A percentile compares a stretch with the other conserved stretches of the same genome.
phyloP scores from a whole-genome alignment of 2,329 filamentous ascomycete genomes.

The Aspergillus sp. region DNA sequence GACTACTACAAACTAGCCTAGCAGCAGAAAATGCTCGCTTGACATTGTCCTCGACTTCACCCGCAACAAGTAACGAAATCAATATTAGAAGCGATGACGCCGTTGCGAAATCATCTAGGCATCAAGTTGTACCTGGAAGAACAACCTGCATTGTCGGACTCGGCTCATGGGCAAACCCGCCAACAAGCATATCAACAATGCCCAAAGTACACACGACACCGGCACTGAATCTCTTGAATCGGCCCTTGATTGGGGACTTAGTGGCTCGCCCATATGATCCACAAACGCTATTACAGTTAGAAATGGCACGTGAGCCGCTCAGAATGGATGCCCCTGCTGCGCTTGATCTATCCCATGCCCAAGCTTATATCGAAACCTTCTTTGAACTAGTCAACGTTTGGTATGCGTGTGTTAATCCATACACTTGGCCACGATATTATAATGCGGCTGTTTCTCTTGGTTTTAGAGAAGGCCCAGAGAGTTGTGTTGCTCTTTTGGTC shows the following conservation, averaged over 20 bases:
- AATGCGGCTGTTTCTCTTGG: constrained; percentile 71
- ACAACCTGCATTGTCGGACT: constrained; percentile 65
- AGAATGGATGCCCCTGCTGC: constrained; percentile 58
- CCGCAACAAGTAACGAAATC: constrained; percentile 64
- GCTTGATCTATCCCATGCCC: constrained; percentile 71
- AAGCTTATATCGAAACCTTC: constrained; percentile 74
- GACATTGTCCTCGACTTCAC: constrained; percentile 59
- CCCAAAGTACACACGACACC: constrained; percentile 81
- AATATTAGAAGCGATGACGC: constrained; percentile 59
- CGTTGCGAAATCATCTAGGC: constrained; percentile 37
- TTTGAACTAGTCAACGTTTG: constrained; percentile 80
- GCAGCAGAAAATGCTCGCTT: constrained; percentile 32
- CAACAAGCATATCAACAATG: constrained; percentile 76
- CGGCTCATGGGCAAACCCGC: constrained; percentile 67
- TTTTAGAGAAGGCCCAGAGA: constrained; percentile 76
- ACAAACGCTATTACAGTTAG: constrained; percentile 76
- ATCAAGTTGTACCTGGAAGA: constrained; percentile 15
- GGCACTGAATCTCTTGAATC: constrained; percentile 66
- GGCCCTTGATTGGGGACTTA: constrained; percentile 74
- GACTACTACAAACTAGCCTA: constrained; percentile 70
- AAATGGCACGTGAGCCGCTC: constrained; percentile 76
- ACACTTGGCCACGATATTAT: constrained; percentile 75
- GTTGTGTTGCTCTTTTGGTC: constrained; percentile 77
- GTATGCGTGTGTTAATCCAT: constrained; percentile 83
- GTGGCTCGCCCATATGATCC: constrained; percentile 76